A percentile compares a stretch with the other conserved stretches of the same genome.
Conservation (phyloP, 2,329 filamentous ascomycete species). For the Pyrenochaeta sp. region DNA sequence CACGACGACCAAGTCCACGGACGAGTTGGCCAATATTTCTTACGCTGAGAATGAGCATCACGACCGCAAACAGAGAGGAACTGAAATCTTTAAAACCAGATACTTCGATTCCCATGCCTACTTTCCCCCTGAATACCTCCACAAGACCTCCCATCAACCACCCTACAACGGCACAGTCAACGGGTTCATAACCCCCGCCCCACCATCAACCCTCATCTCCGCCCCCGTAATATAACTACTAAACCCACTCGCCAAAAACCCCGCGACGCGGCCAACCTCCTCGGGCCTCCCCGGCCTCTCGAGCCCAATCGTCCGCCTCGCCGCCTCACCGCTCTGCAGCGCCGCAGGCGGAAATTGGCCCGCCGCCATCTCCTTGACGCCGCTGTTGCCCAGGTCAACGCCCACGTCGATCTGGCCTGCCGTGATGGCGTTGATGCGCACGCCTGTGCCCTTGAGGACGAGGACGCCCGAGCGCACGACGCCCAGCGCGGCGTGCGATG, state of each 20-base stretch:
- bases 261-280: slow-evolving; percentile 67
- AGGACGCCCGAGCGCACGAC: slow-evolving; percentile 67
- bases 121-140: too few relatives aligned
- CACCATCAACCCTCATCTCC: slow-evolving; percentile 69
- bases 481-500: slow-evolving; percentile 66
- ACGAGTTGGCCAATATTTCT: too few relatives aligned
- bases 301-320: slow-evolving; percentile 62
- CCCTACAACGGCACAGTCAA: slow-evolving; percentile 46
- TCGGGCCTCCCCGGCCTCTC: slow-evolving; percentile 65
- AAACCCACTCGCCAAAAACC: slow-evolving; percentile 69
- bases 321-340: slow-evolving; percentile 58
- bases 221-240: slow-evolving; percentile 68
- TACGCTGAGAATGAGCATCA: too few relatives aligned
- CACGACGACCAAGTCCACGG: too few relatives aligned
- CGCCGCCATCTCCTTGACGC: slow-evolving; percentile 53
- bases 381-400: slow-evolving; percentile 52
- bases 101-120: too few relatives aligned
- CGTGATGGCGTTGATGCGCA: slow-evolving; percentile 64
- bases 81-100: too few relatives aligned
- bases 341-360: slow-evolving; percentile 64
- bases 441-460: slow-evolving; percentile 64
- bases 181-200: slow-evolving; percentile 55
- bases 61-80: too few relatives aligned
- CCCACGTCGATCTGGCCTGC: slow-evolving; percentile 58
- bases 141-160: neutral